These are phyloP conservation scores for Penicillium flavigenum DNA, from an alignment of 495 filamentous ascomycete genomes.

Conservation along the genomic window DNA sequence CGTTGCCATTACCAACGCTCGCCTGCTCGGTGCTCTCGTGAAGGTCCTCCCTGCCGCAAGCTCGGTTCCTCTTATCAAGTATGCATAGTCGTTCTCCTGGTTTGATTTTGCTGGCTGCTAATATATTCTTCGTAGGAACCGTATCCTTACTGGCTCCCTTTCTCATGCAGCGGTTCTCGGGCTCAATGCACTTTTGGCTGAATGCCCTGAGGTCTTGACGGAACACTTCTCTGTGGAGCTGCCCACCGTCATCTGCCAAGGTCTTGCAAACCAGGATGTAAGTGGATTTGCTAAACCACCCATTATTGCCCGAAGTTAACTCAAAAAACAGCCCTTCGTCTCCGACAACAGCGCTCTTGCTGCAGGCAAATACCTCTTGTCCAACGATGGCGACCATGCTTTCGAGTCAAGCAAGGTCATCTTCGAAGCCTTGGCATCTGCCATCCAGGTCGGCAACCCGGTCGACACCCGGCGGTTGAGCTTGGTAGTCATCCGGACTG, in stretches of 20 bases:
- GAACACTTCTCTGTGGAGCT: constrained; percentile 69
- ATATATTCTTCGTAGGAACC: constrained; percentile 47
- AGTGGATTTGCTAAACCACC: constrained; percentile 22
- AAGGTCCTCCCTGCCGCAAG: constrained; percentile 71
- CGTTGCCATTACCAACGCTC: constrained; percentile 85
- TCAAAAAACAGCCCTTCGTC: constrained; percentile 61
- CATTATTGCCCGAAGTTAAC: constrained; percentile 18
- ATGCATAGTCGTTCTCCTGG: constrained; percentile 21
- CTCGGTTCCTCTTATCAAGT: constrained; percentile 70
- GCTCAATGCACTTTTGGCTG: constrained; percentile 82
- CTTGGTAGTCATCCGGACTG: constrained; percentile 84
- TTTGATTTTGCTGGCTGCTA: constrained; percentile 7
- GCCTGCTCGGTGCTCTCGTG: constrained; percentile 82
- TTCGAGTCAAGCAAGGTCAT: constrained; percentile 72
- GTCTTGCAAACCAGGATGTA: constrained; percentile 73
- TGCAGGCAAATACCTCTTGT: constrained; percentile 90
- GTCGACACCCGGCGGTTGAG: constrained; percentile 82
- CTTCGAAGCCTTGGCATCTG: constrained; percentile 69
- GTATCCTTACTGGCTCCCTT: constrained; percentile 70
- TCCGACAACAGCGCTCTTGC: constrained; percentile 89
- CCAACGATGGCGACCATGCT: constrained; percentile 47
- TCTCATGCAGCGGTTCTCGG: constrained; percentile 71
- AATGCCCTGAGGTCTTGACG: constrained; percentile 67
- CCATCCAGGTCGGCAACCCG: constrained; percentile 73
- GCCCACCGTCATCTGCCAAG: constrained; percentile 72